Evolutionary conservation across 164 flowering plant species (phyloP).

Genomic region (Cinnamomum micranthum): DNA sequence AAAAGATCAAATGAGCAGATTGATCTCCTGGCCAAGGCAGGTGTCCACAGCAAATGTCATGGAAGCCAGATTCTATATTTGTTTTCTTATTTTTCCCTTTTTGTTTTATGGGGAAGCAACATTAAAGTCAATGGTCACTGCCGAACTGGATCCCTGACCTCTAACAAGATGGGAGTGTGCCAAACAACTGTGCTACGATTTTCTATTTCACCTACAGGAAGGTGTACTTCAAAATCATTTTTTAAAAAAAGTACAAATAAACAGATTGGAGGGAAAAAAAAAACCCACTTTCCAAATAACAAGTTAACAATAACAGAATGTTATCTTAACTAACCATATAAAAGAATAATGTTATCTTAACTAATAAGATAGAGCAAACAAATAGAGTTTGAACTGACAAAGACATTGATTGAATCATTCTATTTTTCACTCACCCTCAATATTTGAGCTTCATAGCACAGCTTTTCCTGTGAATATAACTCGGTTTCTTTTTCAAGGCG

Average conservation of each 20-base stretch:
- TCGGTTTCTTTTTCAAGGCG: conserved; percentile 89
- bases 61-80: too few relatives aligned
- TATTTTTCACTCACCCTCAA: conserved; percentile 51
- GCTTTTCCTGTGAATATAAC: conserved; percentile 69
- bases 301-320: neutral
- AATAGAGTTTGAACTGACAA: neutral
- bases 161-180: too few relatives aligned
- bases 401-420: neutral
- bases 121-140: too few relatives aligned
- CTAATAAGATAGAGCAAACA: neutral
- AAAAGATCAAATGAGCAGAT: too few relatives aligned
- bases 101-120: too few relatives aligned
- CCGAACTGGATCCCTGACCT: too few relatives aligned
- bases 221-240: neutral
- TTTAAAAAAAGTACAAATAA: neutral
- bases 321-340: too few relatives aligned
- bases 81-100: too few relatives aligned
- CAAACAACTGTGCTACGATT: too few relatives aligned
- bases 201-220: neutral
- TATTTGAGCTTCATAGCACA: conserved; percentile 94
- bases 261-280: too few relatives aligned
- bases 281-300: neutral
- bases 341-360: neutral
- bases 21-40: too few relatives aligned
- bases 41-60: too few relatives aligned